These are phyloP conservation scores for Xylaria curta DNA, from an alignment of 495 filamentous ascomycete genomes.

Conservation along the genomic window DNA sequence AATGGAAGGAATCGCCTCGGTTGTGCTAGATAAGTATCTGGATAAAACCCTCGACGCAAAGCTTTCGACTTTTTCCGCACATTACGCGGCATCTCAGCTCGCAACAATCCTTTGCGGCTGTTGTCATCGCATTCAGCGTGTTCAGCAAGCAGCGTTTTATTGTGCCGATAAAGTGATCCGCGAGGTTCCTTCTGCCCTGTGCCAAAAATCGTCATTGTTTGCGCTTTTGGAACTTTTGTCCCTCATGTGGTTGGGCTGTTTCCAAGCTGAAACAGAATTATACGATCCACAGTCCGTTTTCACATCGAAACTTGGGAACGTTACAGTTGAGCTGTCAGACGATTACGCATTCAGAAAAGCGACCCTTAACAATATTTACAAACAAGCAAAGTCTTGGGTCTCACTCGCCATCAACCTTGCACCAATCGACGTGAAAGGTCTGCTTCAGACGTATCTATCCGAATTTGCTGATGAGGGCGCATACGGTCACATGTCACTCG, in stretches of 20 bases:
- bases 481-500: constrained; percentile 88
- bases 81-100: constrained; percentile 86
- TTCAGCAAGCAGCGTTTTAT: constrained; percentile 80
- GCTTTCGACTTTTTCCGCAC: constrained; percentile 76
- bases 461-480: constrained; percentile 87
- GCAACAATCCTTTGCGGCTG: constrained; percentile 83
- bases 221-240: constrained; percentile 88
- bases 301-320: constrained; percentile 71
- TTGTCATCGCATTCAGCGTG: constrained; percentile 87
- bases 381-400: constrained; percentile 81
- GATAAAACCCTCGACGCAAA: constrained; percentile 70
- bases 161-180: constrained; percentile 85
- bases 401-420: constrained; percentile 79
- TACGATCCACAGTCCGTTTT: constrained; percentile 86
- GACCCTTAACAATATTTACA: constrained; percentile 80
- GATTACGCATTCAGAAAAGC: constrained; percentile 78
- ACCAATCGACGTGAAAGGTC: constrained; percentile 91
- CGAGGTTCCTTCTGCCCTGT: constrained; percentile 86
- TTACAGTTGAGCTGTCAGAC: constrained; percentile 89
- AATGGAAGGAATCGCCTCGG: constrained; percentile 82
- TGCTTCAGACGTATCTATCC: constrained; percentile 93
- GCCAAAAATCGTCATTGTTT: constrained; percentile 87
- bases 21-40: constrained; percentile 76
- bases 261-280: constrained; percentile 92
- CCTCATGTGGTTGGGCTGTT: constrained; percentile 91